Conservation (phyloP, 148 eudicot genomes). For the Vaccinium vitisidaea region DNA sequence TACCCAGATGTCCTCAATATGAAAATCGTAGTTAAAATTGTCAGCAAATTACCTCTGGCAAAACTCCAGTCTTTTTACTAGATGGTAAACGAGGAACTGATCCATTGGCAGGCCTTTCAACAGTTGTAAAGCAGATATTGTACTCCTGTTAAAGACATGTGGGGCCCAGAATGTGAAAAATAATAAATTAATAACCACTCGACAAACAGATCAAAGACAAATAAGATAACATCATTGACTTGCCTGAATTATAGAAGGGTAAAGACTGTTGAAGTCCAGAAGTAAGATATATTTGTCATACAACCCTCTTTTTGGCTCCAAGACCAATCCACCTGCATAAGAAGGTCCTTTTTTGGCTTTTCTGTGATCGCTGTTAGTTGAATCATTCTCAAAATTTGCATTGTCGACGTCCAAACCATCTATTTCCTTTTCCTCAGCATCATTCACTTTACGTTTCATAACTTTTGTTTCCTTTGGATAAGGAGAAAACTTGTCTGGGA, state of each 20-base stretch:
- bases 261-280: conserved; percentile 98
- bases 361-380: conserved; percentile 40
- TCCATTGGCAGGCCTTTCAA: conserved; percentile 69
- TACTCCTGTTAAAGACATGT: conserved; percentile 58
- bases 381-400: conserved; percentile 47
- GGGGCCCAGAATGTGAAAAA: not conserved
- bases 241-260: conserved; percentile 99
- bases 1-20: not conserved
- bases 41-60: conserved; percentile 77
- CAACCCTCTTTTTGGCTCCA: conserved; percentile 96
- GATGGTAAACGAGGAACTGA: conserved; percentile 69
- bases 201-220: not conserved
- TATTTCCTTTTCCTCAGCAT: conserved; percentile 32
- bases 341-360: conserved; percentile 87
- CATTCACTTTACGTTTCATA: conserved; percentile 65
- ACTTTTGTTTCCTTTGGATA: conserved; percentile 57
- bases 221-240: not conserved
- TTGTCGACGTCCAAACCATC: conserved; percentile 42
- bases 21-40: not conserved
- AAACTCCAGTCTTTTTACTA: conserved; percentile 62
- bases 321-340: conserved; percentile 91
- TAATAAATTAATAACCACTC: not conserved
- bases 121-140: conserved; percentile 96
- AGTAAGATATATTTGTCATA: conserved; percentile 93
- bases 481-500: conserved; percentile 80